Percentiles rank a stretch among this genome's conserved stretches.
phyloP scores from a whole-genome alignment of 352 stramenopile genomes.

The Pythium plurisporium region DNA sequence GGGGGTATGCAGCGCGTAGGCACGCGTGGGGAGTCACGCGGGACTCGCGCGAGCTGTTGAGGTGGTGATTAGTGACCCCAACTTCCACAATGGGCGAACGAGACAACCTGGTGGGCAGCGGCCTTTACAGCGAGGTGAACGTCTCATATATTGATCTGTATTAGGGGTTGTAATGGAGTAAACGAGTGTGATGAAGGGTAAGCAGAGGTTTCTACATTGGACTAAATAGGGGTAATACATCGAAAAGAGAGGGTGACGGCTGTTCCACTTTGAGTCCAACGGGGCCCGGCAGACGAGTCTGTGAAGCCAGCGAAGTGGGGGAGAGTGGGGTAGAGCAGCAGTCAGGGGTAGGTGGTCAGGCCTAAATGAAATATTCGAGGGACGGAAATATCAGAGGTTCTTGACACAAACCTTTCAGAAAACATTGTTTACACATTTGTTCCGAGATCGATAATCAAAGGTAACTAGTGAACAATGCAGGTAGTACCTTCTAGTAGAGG shows the following conservation, averaged over 20 bases:
- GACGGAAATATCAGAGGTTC: not conserved
- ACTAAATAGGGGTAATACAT: too few species aligned
- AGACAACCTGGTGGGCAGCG: too few species aligned
- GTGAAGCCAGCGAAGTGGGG: not conserved
- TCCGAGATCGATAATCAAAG: too few species aligned
- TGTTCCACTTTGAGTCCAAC: slow-evolving; percentile 2
- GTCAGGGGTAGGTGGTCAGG: not conserved
- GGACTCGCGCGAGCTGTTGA: too few species aligned
- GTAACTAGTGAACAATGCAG: too few species aligned
- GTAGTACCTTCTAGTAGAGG: too few species aligned
- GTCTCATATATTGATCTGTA: not conserved
- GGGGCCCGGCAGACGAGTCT: not conserved
- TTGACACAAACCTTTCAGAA: not conserved
- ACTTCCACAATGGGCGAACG: not conserved
- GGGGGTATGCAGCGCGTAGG: too few species aligned
- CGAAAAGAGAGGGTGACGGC: not conserved
- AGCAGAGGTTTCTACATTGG: too few species aligned
- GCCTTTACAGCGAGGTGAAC: not conserved
- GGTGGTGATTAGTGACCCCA: too few species aligned
- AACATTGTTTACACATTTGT: too few species aligned
- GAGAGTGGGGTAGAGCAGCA: not conserved
- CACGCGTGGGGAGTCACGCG: too few species aligned
- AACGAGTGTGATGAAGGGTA: too few species aligned
- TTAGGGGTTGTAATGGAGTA: not conserved
- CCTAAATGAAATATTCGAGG: not conserved